Conservation (phyloP, 2,329 filamentous ascomycete genomes). For the Metarhizium rileyi region DNA sequence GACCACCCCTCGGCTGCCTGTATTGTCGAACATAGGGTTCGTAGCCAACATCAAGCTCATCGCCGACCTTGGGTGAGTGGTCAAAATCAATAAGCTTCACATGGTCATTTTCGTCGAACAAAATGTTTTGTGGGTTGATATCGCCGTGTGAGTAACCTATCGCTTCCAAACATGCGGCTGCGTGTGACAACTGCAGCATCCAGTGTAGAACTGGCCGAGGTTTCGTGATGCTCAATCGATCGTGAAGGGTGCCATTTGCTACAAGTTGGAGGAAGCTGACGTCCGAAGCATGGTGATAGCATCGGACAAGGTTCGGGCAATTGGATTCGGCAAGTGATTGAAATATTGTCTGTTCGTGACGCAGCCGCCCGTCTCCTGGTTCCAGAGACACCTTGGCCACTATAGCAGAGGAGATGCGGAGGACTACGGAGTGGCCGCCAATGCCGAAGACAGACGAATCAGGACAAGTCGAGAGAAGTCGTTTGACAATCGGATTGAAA, state of each 20-base stretch:
- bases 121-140: conserved; percentile 13
- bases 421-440: conserved; percentile 12
- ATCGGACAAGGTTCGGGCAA: conserved; percentile 8
- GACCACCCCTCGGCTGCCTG: conserved; percentile 3
- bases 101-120: conserved; percentile 10
- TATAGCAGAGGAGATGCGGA: conserved; percentile 9
- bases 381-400: conserved; percentile 11
- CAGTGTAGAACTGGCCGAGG: conserved; percentile 7
- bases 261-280: conserved; percentile 11
- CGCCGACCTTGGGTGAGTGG: conserved; percentile 6
- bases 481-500: conserved; percentile 9
- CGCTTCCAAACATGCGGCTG: conserved; percentile 9
- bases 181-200: conserved; percentile 10
- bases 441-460: conserved; percentile 9
- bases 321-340: conserved; percentile 6
- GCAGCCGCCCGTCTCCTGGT: conserved; percentile 8
- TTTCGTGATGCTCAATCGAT: conserved; percentile 7
- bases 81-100: conserved; percentile 13
- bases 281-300: conserved; percentile 6
- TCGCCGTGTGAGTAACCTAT: conserved; percentile 11
- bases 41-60: conserved; percentile 10
- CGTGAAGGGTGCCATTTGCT: conserved; percentile 9
- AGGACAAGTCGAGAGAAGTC: conserved; percentile 7
- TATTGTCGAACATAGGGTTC: conserved; percentile 13
- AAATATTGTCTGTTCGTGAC: conserved; percentile 11